Percentiles rank a stretch among this genome's conserved stretches.
Conservation (phyloP, 1,139 yeast species). For the Candida dubliniensis region DNA sequence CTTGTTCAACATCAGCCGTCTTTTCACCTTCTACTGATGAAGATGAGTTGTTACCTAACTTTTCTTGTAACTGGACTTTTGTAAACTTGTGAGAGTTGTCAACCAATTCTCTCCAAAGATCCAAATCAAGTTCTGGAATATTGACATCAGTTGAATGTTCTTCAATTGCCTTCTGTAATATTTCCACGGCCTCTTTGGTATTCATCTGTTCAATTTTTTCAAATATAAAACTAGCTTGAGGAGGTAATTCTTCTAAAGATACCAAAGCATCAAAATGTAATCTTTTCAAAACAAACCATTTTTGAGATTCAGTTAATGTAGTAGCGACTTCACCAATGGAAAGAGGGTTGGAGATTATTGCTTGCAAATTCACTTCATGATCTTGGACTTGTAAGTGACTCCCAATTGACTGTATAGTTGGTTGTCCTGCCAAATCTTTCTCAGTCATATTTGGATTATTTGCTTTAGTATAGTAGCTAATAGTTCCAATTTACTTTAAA, state of each 20-base stretch:
- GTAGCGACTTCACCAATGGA: slow-evolving; percentile 27
- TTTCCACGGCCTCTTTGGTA: slow-evolving; percentile 22
- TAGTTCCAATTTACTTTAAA: background rate
- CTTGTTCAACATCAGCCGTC: too few species aligned
- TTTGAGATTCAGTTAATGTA: slow-evolving; percentile 25
- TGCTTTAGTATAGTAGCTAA: background rate
- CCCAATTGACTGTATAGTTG: background rate
- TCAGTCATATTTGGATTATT: background rate
- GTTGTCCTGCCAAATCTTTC: background rate
- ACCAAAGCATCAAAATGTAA: slow-evolving; percentile 27
- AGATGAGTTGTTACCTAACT: slow-evolving; percentile 1
- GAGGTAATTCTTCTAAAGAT: slow-evolving; percentile 27
- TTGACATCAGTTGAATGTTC: slow-evolving; percentile 32
- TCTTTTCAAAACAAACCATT: slow-evolving; percentile 26
- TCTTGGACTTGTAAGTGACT: slow-evolving; percentile 12
- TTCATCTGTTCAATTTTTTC: slow-evolving; percentile 26
- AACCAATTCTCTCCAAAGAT: slow-evolving; percentile 20
- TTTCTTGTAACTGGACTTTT: slow-evolving; percentile 17
- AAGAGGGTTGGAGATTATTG: slow-evolving; percentile 19
- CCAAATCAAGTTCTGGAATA: slow-evolving; percentile 39
- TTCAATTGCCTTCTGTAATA: slow-evolving; percentile 18
- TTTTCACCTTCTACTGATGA: background rate
- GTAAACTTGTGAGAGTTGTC: background rate
- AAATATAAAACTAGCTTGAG: slow-evolving; percentile 27
- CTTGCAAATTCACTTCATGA: slow-evolving; percentile 22